Evolutionary conservation across 2,329 filamentous ascomycete species (phyloP), one percentile per base, ranked within the genome.

Genomic region (Fusarium sp.): DNA sequence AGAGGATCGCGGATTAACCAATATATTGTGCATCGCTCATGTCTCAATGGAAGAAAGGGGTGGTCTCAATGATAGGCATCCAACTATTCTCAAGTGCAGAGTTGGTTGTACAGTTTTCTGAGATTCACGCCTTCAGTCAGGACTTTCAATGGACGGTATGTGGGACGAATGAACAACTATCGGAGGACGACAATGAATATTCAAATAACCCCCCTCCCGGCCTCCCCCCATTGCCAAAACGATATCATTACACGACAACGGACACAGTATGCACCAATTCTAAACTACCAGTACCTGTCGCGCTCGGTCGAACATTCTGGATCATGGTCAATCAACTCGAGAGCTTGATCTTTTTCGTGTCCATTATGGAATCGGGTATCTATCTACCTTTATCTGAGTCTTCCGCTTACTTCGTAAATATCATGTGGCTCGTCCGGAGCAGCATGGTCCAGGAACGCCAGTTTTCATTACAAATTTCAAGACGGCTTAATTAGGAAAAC

Each of bases 301-400:
- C 40, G n/a, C 49, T 44, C 28, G 32, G 21, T 15, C 33, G 19
- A 21, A 28, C 50, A 23, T 33, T 43, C 44, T n/a, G 43, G 54
- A 32, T 19, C 16, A 47, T 30, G 12, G 11, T 46, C 10, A 23
- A 57, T 40, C 42, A 37, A 30, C 28, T 43, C 23, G n/a, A 42
- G 30, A 33, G 42, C 50, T 32, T 44, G 19, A 61, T 66, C 46
- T 35, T 62, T 54, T 47, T 57, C n/a, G 23, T 70, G 46, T 67
- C 33, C 61, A 64, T 64, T 23, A 67, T 62, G 58, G 42, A 40
- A 57, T 53, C 50, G 69, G 72, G 72, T 75, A 74, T 74, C 72
- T 74, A 67, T 52, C 67, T 58, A 60, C 60, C 52, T 69, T 65
- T 69, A 58, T 69, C 37, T 65, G 38, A 53, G 38, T 67, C 52